These are phyloP conservation scores for Suillus brevipes DNA, from an alignment of 768 basidiomycete species.

Conservation along the genomic window DNA sequence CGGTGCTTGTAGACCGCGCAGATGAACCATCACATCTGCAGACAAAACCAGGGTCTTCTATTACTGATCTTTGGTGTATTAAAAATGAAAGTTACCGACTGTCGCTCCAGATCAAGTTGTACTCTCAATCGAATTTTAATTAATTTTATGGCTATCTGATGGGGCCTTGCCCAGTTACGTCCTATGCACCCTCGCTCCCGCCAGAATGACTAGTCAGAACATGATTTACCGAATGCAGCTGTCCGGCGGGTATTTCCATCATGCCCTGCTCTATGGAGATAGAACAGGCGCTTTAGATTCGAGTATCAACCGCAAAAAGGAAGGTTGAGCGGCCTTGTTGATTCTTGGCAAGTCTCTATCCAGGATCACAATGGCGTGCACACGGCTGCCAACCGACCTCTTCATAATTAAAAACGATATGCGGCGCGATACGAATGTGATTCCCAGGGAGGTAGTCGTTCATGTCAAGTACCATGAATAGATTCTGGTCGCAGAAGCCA, in stretches of 20 bases:
- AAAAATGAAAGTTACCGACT: constrained; percentile 2
- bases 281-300: constrained; percentile 20
- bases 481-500: constrained; percentile 9
- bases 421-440: constrained; percentile 14
- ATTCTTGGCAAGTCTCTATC: constrained; percentile 10
- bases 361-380: constrained; percentile 12
- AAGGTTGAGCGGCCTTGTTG: constrained; percentile 30
- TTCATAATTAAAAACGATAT: constrained; percentile 25
- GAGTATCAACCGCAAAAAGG: constrained; percentile 26
- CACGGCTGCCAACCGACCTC: constrained; percentile 18
- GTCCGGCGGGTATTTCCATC: constrained; percentile 25
- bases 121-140: constrained; percentile 21
- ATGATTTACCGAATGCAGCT: constrained; percentile 15
- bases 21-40: background rate
- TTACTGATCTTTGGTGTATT: constrained; percentile 5
- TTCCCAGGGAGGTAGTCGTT: constrained; percentile 9
- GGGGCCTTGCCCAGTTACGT: constrained; percentile 32
- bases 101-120: background rate
- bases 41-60: background rate
- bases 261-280: constrained; percentile 16
- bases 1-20: background rate
- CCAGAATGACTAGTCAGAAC: constrained; percentile 20
- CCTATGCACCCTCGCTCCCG: constrained; percentile 32
- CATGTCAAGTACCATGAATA: constrained; percentile 16
- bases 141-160: constrained; percentile 23